Percentiles rank a stretch among this genome's conserved stretches.
phyloP scores from a whole-genome alignment of 108 stramenopile species.

The Hondaea fermentalgiana region DNA sequence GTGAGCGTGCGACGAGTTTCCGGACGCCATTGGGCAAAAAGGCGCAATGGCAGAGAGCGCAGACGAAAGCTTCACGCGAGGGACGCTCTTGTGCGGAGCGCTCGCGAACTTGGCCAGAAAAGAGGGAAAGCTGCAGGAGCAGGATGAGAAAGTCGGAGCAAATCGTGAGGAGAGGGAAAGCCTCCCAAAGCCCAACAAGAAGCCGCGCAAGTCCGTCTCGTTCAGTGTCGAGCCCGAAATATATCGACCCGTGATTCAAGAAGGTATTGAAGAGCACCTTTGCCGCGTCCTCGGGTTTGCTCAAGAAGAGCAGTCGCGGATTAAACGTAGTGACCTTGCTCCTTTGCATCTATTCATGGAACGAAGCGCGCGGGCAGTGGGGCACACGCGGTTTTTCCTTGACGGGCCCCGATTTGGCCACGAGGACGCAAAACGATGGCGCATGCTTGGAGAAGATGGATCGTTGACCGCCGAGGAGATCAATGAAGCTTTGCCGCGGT shows the following conservation, averaged over 20 bases:
- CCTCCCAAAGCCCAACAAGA: no score
- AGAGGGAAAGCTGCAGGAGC: no score
- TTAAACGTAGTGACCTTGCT: not conserved
- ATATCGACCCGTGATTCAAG: not conserved
- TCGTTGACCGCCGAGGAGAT: not conserved
- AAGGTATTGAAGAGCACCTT: not conserved
- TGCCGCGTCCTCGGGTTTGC: not conserved
- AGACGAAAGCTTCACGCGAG: no score
- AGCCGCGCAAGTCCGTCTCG: not conserved
- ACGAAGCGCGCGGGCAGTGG: not conserved
- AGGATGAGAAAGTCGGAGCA: no score
- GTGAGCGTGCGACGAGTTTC: no score
- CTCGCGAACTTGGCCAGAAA: no score
- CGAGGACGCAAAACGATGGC: not conserved
- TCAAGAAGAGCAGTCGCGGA: not conserved
- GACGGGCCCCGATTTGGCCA: not conserved
- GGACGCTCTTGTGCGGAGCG: no score
- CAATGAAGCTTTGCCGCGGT: not conserved
- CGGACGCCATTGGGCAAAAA: no score
- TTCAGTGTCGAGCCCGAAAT: not conserved
- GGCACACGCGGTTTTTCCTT: not conserved
- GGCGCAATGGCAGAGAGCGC: no score
- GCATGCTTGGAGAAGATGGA: not conserved
- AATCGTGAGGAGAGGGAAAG: no score
- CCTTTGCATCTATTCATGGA: not conserved